Percentiles rank a stretch among this genome's conserved stretches.
These are phyloP conservation scores for Trichoderma koningii DNA, from an alignment of 2,329 filamentous ascomycete genomes.

Conservation along the genomic window DNA sequence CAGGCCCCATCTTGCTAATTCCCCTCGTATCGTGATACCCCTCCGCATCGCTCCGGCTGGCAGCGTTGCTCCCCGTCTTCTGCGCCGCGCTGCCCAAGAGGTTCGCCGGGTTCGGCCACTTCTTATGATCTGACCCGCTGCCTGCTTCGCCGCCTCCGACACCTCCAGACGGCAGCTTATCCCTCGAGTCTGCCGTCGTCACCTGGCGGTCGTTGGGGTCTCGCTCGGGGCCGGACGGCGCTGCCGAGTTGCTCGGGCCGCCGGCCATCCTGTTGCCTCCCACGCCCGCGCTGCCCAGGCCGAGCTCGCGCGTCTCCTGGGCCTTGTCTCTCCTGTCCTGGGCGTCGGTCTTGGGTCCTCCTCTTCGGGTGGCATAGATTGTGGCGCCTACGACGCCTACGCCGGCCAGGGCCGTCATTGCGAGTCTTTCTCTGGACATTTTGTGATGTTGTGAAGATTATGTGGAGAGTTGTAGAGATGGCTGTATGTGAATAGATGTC, in stretches of 20 bases:
- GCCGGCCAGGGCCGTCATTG: not conserved
- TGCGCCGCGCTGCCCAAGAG: not conserved
- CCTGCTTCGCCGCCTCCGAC: not conserved
- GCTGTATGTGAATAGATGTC: not conserved
- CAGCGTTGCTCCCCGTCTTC: not conserved
- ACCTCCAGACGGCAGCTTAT: not conserved
- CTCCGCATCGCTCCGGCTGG: not conserved
- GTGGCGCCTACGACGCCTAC: not conserved
- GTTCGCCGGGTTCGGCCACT: not conserved
- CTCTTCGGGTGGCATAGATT: not conserved
- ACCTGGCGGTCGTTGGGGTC: not conserved
- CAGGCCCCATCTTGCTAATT: constrained; percentile 7
- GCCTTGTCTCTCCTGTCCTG: constrained; percentile 28
- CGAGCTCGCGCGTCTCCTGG: constrained; percentile 38
- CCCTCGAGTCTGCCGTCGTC: not conserved
- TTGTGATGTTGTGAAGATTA: constrained; percentile 20
- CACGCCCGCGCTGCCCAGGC: constrained; percentile 38
- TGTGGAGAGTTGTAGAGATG: too few relatives aligned
- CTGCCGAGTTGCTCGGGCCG: constrained; percentile 36
- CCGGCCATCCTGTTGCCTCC: constrained; percentile 38
- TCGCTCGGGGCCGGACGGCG: constrained; percentile 25
- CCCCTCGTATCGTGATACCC: constrained; percentile 5
- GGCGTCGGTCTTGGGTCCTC: not conserved
- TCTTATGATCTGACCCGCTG: not conserved
- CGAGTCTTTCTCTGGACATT: constrained; percentile 29